Conservation (phyloP, 495 filamentous ascomycete species). For the Xylaria flabelliformis region DNA sequence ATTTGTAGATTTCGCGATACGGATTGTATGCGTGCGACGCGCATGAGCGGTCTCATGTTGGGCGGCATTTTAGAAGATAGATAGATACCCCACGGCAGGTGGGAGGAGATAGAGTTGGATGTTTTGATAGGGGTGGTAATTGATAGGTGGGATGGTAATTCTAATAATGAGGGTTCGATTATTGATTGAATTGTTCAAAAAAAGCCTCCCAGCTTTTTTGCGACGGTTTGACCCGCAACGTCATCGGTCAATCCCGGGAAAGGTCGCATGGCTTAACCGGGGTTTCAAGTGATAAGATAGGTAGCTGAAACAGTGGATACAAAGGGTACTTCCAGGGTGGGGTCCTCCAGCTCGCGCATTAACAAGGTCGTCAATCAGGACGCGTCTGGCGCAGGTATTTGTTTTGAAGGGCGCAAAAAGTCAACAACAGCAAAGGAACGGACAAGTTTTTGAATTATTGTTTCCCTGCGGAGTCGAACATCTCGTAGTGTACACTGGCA, state of each 20-base stretch:
- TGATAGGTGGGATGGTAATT: not conserved
- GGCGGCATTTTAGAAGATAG: constrained; percentile 32
- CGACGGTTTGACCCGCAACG: constrained; percentile 9
- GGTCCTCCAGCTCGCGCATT: constrained; percentile 17
- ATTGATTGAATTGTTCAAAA: not conserved
- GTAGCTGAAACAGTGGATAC: not conserved
- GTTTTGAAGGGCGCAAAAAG: constrained; percentile 5
- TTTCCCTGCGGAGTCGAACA: not conserved
- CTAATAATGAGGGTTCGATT: not conserved
- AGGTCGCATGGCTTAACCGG: not conserved
- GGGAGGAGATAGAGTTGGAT: not conserved
- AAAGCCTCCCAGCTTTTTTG: constrained; percentile 1
- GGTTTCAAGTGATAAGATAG: not conserved
- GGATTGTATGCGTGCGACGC: constrained; percentile 37
- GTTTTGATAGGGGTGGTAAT: not conserved
- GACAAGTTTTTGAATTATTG: not conserved
- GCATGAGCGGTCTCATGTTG: constrained; percentile 35
- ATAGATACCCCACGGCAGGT: not conserved
- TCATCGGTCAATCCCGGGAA: constrained; percentile 21
- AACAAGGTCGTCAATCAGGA: constrained; percentile 19
- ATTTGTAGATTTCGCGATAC: constrained; percentile 29
- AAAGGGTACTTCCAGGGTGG: constrained; percentile 21
- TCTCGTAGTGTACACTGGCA: not conserved
- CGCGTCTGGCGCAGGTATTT: constrained; percentile 21
- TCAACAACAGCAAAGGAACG: not conserved